Evolutionary conservation across 805 yeast species (phyloP), one percentile per base, ranked within the genome.

Genomic region (Yamadazyma olivae): DNA sequence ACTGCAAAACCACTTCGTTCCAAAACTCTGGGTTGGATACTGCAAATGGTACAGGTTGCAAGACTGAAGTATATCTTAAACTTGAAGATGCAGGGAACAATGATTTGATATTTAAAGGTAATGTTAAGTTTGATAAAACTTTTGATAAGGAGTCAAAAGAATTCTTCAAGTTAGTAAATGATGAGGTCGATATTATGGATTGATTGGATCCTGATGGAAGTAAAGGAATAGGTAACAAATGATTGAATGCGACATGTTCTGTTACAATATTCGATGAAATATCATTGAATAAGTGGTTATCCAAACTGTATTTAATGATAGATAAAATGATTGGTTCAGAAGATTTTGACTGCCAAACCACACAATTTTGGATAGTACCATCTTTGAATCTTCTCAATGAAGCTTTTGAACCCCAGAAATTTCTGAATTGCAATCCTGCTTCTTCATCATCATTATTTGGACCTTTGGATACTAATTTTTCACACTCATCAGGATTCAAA

Each of bases 371-470:
- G 41, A 93, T 89, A 3, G 83, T 70, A 25, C 97, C 97, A 60
- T 93, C 96, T 53, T 86, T 89, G 66, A 91, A 93, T 56, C 93
- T 78, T 67, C 99, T 79, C 38, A 93, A 69, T 10, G 93, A 86
- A 0, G 95, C 79, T 46, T 77, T 82, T 7, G 74, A 53, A 8
- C 97, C 97, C 99, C 99, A 93, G 54, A 93, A 90, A 5, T 76
- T 64, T 46, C 84, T 77, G 65, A 93, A 93, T 36, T 73, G 70
- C 5, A 74, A 64, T 12, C 71, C 79, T 27, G 65, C 64, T 21
- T 77, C 83, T 26, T 75, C 71, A 26, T 75, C 75, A 10, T 67
- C 68, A 44, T 81, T 78, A 25, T 68, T 61, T 7, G 98, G 97
- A 2, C 97, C 97, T 51, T 79, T 86, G 1, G 95, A 86, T 1